phyloP scores from a whole-genome alignment of 805 yeast genomes.

The Tetrapisispora phaffii region DNA sequence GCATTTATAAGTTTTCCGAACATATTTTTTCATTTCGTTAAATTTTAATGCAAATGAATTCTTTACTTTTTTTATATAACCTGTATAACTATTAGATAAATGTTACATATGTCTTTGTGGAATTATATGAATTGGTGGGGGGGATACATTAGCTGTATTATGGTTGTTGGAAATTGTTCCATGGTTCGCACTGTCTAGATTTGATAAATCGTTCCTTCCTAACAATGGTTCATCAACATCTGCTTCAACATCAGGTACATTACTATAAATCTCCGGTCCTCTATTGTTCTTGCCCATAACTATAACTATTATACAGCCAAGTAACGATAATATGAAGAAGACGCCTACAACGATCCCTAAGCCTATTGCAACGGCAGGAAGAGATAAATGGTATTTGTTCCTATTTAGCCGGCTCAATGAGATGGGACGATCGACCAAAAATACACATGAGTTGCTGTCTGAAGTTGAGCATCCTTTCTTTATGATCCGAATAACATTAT shows the following conservation, averaged over 20 bases:
- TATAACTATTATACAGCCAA: conserved; percentile 9
- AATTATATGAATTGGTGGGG: background rate
- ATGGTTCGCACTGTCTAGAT: background rate
- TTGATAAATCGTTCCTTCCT: background rate
- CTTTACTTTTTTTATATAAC: no score
- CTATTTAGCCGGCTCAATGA: conserved; percentile 50
- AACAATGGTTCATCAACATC: background rate
- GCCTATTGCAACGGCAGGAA: conserved; percentile 60
- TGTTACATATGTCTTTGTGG: background rate
- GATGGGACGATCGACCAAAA: conserved; percentile 59
- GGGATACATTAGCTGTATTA: no score
- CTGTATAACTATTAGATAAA: no score
- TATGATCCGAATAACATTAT: conserved; percentile 49
- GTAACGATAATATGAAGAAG: conserved; percentile 19
- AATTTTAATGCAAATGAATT: no score
- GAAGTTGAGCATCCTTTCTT: conserved; percentile 50
- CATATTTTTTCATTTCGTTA: no score
- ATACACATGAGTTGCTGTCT: conserved; percentile 40
- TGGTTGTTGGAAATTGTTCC: background rate
- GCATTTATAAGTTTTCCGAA: no score
- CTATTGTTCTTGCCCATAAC: background rate
- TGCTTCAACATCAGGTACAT: background rate
- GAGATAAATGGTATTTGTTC: conserved; percentile 44
- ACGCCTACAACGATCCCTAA: conserved; percentile 59
- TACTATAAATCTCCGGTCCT: background rate